These are phyloP conservation scores for Litchi chinensis DNA, from an alignment of 345 rosid species.

Conservation along the genomic window DNA sequence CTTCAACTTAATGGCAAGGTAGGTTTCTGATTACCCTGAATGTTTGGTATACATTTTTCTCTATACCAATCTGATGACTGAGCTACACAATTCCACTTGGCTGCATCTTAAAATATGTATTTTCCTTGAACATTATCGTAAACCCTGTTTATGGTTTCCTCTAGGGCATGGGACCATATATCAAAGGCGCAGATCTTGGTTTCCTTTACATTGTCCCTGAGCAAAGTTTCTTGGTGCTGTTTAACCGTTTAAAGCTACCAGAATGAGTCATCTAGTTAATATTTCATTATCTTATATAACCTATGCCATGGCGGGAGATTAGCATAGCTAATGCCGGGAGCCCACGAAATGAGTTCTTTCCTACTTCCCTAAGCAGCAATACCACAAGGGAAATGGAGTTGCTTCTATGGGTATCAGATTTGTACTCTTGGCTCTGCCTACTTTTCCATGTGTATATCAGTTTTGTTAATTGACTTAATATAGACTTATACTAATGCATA, in stretches of 20 bases:
- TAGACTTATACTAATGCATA: background rate
- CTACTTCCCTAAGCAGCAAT: background rate
- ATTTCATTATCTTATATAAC: background rate
- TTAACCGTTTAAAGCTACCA: slow-evolving; percentile 81
- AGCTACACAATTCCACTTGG: background rate
- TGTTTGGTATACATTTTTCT: slow-evolving; percentile 9
- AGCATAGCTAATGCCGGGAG: background rate
- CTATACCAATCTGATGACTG: background rate
- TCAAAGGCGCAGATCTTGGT: slow-evolving; percentile 89
- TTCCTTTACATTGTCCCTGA: slow-evolving; percentile 81
- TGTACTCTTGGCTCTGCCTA: background rate
- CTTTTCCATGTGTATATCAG: slow-evolving; percentile 21
- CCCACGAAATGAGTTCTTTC: slow-evolving; percentile 16
- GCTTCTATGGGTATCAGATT: slow-evolving; percentile 10
- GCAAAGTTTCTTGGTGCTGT: slow-evolving; percentile 89
- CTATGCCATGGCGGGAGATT: slow-evolving; percentile 11
- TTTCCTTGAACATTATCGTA: background rate
- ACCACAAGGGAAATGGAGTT: slow-evolving; percentile 9
- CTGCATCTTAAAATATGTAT: background rate
- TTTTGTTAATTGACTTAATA: slow-evolving; percentile 18
- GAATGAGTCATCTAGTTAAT: slow-evolving; percentile 36
- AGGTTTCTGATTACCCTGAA: slow-evolving; percentile 10
- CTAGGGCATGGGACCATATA: slow-evolving; percentile 81
- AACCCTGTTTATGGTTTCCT: slow-evolving; percentile 9
- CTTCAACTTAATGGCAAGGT: slow-evolving; percentile 90